Conservation (phyloP, 805 yeast species). For the Danielozyma ontarioensis region DNA sequence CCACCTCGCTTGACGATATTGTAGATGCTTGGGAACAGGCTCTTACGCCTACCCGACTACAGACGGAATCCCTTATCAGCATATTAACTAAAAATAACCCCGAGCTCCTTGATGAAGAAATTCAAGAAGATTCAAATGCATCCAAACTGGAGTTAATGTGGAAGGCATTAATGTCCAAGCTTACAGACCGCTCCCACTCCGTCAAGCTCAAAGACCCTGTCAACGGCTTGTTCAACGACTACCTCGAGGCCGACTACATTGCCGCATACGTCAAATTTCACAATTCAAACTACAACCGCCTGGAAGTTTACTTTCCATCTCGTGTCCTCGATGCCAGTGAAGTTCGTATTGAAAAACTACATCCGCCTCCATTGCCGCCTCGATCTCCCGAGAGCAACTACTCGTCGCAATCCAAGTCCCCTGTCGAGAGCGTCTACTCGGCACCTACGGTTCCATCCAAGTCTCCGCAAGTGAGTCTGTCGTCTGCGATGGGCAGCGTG, state of each 20-base stretch:
- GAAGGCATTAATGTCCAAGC: neutral
- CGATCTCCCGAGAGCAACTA: neutral
- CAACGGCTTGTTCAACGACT: slow-evolving; percentile 28
- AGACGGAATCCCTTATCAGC: slow-evolving; percentile 31
- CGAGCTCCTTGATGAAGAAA: slow-evolving; percentile 30
- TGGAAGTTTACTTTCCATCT: slow-evolving; percentile 26
- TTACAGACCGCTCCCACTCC: slow-evolving; percentile 7
- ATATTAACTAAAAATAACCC: slow-evolving; percentile 29
- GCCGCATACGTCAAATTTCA: slow-evolving; percentile 22
- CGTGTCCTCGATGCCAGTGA: slow-evolving; percentile 9
- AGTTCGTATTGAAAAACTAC: slow-evolving; percentile 7
- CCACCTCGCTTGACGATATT: slow-evolving; percentile 26
- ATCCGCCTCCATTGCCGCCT: neutral
- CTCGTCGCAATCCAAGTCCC: neutral
- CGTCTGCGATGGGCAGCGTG: no score
- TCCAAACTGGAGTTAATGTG: neutral
- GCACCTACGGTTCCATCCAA: neutral
- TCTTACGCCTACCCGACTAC: slow-evolving; percentile 31
- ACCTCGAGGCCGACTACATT: slow-evolving; percentile 27
- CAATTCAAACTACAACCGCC: slow-evolving; percentile 17
- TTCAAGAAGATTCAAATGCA: slow-evolving; percentile 16
- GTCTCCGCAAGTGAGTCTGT: neutral
- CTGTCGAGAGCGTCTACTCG: no score
- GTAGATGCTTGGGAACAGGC: slow-evolving; percentile 34
- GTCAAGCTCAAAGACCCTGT: slow-evolving; percentile 23